Percentiles rank a stretch among this genome's conserved stretches.
These are phyloP conservation scores for Colletotrichum sp. DNA, from an alignment of 2,329 filamentous ascomycete genomes.

Conservation along the genomic window DNA sequence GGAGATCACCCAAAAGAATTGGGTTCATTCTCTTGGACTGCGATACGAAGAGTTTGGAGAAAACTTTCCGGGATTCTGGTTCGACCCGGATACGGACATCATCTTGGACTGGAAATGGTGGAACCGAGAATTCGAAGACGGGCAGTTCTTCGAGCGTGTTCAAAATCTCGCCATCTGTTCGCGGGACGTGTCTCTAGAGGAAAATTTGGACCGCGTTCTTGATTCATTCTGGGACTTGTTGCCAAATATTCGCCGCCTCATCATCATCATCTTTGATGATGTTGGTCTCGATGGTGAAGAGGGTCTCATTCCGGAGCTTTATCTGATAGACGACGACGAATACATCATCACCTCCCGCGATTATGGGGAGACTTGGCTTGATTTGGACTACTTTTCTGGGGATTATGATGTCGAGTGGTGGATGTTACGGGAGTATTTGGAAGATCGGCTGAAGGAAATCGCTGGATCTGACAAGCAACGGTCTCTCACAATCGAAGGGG, in stretches of 20 bases:
- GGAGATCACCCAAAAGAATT: neutral
- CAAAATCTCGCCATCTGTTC: neutral
- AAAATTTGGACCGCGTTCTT: fast-evolving
- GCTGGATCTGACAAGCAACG: neutral
- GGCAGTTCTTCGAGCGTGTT: neutral
- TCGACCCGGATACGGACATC: neutral
- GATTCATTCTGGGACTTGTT: neutral
- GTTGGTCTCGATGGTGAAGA: neutral
- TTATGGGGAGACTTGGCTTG: neutral
- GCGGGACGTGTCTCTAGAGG: neutral
- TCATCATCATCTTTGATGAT: neutral
- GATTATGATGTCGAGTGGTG: neutral
- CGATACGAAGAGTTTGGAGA: neutral
- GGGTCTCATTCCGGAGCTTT: neutral
- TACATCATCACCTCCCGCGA: neutral
- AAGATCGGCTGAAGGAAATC: neutral
- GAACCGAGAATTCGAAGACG: neutral
- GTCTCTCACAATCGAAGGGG: neutral
- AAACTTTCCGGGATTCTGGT: neutral
- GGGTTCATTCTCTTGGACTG: neutral
- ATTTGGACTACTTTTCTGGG: neutral
- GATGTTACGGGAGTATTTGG: neutral
- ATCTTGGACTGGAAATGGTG: neutral
- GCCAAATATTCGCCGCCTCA: neutral
- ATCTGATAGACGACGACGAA: neutral